Conservation (phyloP, 2,329 filamentous ascomycete genomes). For the Pseudopithomyces chartarum region DNA sequence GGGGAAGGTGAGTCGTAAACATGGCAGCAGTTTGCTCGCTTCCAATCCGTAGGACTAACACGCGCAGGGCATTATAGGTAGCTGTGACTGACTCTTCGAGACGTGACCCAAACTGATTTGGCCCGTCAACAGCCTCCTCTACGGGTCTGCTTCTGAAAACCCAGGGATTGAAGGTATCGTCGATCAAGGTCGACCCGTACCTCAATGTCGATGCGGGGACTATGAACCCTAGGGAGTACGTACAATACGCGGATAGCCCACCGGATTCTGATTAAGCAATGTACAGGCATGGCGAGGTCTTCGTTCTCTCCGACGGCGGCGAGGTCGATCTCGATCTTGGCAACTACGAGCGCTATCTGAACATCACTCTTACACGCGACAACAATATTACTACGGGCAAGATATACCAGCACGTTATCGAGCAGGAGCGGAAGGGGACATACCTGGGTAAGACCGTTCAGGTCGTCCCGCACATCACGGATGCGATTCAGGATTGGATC, state of each 20-base stretch:
- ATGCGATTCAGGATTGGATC: conserved; percentile 92
- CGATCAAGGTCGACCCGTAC: conserved; percentile 75
- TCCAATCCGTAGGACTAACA: conserved; percentile 27
- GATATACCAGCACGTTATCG: conserved; percentile 88
- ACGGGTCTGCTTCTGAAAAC: conserved; percentile 80
- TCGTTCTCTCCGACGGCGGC: conserved; percentile 83
- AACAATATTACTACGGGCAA: conserved; percentile 99
- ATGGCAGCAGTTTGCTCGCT: conserved; percentile 6
- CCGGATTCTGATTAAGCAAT: conserved; percentile 18
- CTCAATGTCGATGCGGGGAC: conserved; percentile 78
- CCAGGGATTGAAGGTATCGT: conserved; percentile 73
- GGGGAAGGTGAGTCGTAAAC: conserved; percentile 52
- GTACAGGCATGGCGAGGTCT: conserved; percentile 80
- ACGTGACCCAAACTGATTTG: conserved; percentile 21
- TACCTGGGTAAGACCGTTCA: conserved; percentile 91
- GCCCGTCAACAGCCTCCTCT: conserved; percentile 63
- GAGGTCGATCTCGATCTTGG: conserved; percentile 77
- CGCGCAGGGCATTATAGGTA: conserved; percentile 69
- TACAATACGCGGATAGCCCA: conserved; percentile 15
- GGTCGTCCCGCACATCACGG: conserved; percentile 89
- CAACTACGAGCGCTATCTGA: conserved; percentile 81
- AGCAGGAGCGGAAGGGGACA: conserved; percentile 71
- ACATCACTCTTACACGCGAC: conserved; percentile 78
- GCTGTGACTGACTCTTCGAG: conserved; percentile 5
- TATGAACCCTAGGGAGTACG: conserved; percentile 68